phyloP scores from a whole-genome alignment of 1,284 basidiomycete genomes.

The Peniophora sp. region DNA sequence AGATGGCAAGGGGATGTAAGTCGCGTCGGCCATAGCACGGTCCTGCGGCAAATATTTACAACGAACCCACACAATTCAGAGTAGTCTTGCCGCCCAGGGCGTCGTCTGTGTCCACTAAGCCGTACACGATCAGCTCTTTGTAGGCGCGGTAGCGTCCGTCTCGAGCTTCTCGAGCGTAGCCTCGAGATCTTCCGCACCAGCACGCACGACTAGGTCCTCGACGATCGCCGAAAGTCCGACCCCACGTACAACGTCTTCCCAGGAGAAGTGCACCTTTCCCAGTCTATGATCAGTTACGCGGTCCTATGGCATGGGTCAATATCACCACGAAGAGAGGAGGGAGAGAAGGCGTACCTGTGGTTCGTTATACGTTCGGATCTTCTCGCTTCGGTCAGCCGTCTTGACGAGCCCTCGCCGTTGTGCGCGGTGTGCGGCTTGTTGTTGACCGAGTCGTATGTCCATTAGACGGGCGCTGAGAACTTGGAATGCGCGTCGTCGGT shows the following conservation, averaged over 20 bases:
- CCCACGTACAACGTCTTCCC: conserved; percentile 67
- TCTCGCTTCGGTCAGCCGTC: conserved; percentile 81
- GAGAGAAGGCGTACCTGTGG: conserved; percentile 50
- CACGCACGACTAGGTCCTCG: conserved; percentile 54
- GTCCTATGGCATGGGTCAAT: conserved; percentile 42
- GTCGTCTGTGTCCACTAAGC: too few species aligned
- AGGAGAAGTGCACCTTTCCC: conserved; percentile 60
- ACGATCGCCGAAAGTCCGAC: conserved; percentile 63
- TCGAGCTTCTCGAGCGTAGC: conserved; percentile 38
- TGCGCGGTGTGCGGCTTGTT: conserved; percentile 65
- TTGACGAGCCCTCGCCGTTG: conserved; percentile 68
- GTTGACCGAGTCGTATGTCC: conserved; percentile 66
- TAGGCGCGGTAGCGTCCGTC: too few species aligned
- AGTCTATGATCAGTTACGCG: conserved; percentile 90
- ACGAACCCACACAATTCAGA: too few species aligned
- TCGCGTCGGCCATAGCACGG: too few species aligned
- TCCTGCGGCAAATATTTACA: too few species aligned
- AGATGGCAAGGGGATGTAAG: too few species aligned
- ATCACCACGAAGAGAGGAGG: neutral
- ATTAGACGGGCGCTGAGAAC: conserved; percentile 79
- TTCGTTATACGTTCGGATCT: conserved; percentile 91
- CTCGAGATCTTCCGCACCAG: conserved; percentile 62
- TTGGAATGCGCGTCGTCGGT: conserved; percentile 82
- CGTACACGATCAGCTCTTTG: too few species aligned
- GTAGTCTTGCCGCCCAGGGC: too few species aligned